Evolutionary conservation across 2,329 filamentous ascomycete species (phyloP).

Genomic region (Decorospora gaudefroyi): DNA sequence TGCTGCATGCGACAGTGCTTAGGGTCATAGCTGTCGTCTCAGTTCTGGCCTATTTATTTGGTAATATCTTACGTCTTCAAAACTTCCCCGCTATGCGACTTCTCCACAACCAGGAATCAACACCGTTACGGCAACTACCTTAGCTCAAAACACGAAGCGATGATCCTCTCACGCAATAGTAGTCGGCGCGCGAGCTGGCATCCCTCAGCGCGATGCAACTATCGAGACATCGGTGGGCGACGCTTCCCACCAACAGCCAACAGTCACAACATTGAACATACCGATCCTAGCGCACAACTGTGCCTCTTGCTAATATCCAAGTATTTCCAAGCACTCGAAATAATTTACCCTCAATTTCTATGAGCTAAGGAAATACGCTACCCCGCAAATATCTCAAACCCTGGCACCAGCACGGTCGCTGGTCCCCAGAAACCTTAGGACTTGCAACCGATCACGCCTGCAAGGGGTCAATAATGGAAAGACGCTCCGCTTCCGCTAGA

Average conservation of each 20-base stretch:
- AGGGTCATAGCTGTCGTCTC: constrained; percentile 26
- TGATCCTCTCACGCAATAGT: not conserved
- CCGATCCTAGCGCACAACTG: constrained; percentile 1
- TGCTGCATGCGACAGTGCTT: constrained; percentile 28
- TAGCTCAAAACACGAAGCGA: constrained; percentile 34
- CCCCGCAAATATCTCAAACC: constrained; percentile 42
- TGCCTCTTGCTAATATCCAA: constrained; percentile 6
- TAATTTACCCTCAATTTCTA: constrained; percentile 25
- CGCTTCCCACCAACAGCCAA: not conserved
- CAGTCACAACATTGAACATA: too few relatives aligned
- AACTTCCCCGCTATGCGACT: constrained; percentile 44
- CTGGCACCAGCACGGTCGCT: constrained; percentile 15
- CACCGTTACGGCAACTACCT: constrained; percentile 38
- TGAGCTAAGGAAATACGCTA: constrained; percentile 40
- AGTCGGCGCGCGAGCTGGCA: not conserved
- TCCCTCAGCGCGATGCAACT: constrained; percentile 2
- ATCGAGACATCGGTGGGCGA: not conserved
- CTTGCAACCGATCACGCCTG: constrained; percentile 17
- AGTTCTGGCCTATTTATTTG: constrained; percentile 25
- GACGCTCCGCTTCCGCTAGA: constrained; percentile 18
- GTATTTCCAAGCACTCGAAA: constrained; percentile 2
- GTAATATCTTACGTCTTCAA: constrained; percentile 47
- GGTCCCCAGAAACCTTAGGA: constrained; percentile 13
- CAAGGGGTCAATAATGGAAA: constrained; percentile 9
- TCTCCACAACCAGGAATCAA: constrained; percentile 28